These are phyloP conservation scores for Suillus cothurnatus DNA, from an alignment of 768 basidiomycete genomes.

Conservation along the genomic window DNA sequence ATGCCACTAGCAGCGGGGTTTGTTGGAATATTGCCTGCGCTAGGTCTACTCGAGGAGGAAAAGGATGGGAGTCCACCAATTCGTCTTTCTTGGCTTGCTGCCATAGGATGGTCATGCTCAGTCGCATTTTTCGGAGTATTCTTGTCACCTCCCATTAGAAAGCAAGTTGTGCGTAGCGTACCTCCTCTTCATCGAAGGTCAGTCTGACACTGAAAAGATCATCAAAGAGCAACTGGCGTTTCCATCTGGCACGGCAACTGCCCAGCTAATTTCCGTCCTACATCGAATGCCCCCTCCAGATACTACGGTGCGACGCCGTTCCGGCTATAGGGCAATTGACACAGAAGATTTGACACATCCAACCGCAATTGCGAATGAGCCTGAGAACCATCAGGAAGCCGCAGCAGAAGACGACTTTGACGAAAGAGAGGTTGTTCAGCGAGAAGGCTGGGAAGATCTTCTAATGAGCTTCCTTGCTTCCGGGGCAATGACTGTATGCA, in stretches of 20 bases:
- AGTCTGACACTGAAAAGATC: conserved; percentile 52
- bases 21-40: conserved; percentile 91
- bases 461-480: conserved; percentile 79
- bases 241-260: conserved; percentile 95
- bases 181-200: neutral
- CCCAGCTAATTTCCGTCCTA: conserved; percentile 90
- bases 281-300: conserved; percentile 75
- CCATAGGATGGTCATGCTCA: conserved; percentile 85
- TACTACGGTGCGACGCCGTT: conserved; percentile 52
- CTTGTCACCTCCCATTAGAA: conserved; percentile 90
- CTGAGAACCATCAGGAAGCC: conserved; percentile 22
- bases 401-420: conserved; percentile 33
- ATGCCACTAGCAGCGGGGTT: conserved; percentile 89
- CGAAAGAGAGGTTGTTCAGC: conserved; percentile 54
- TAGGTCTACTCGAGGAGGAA: conserved; percentile 72
- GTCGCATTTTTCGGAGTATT: conserved; percentile 99
- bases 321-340: conserved; percentile 51
- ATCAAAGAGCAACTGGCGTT: conserved; percentile 93
- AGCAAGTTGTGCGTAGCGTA: conserved; percentile 76
- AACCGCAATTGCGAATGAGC: conserved; percentile 17
- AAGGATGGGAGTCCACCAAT: conserved; percentile 81
- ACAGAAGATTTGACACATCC: conserved; percentile 34
- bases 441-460: conserved; percentile 78
- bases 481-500: conserved; percentile 70
- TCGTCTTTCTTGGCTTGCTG: conserved; percentile 68